phyloP scores from a whole-genome alignment of 2,329 filamentous ascomycete species.

The Mariannaea sp. region DNA sequence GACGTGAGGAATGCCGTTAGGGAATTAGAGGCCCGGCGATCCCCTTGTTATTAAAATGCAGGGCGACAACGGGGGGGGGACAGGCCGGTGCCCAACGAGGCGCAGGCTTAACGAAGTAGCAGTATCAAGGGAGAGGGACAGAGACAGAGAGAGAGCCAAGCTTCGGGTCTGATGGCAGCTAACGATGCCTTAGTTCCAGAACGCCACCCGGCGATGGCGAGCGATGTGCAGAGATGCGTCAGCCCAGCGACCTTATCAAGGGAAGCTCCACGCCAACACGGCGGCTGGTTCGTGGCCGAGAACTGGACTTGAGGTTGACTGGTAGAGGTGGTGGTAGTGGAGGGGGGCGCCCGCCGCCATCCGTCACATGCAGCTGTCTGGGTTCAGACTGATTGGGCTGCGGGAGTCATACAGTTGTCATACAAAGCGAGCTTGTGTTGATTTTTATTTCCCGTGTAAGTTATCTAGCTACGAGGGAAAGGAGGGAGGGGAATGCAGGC shows the following conservation, averaged over 20 bases:
- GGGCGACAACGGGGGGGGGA: no score
- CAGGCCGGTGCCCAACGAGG: no score
- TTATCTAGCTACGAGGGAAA: no score
- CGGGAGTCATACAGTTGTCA: neutral
- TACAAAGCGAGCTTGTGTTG: no score
- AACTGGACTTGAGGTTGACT: no score
- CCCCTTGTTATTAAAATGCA: no score
- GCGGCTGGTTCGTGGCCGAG: neutral
- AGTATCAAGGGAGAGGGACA: neutral
- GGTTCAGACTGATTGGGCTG: neutral
- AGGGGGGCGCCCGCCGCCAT: constrained; percentile 3
- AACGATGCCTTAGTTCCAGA: constrained; percentile 3
- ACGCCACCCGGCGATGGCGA: no score
- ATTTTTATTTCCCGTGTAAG: no score
- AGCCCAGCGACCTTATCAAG: neutral
- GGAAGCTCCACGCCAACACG: constrained; percentile 5
- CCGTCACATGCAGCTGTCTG: constrained; percentile 16
- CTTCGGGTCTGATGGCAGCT: neutral
- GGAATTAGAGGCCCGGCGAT: no score
- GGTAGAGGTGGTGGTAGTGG: neutral
- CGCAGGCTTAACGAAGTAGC: no score
- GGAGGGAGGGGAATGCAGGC: no score
- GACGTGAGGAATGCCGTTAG: no score
- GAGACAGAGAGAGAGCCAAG: neutral
- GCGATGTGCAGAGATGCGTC: constrained; percentile 6